These are phyloP conservation scores for Ogataea naganishii DNA, from an alignment of 805 yeast species.

Conservation along the genomic window DNA sequence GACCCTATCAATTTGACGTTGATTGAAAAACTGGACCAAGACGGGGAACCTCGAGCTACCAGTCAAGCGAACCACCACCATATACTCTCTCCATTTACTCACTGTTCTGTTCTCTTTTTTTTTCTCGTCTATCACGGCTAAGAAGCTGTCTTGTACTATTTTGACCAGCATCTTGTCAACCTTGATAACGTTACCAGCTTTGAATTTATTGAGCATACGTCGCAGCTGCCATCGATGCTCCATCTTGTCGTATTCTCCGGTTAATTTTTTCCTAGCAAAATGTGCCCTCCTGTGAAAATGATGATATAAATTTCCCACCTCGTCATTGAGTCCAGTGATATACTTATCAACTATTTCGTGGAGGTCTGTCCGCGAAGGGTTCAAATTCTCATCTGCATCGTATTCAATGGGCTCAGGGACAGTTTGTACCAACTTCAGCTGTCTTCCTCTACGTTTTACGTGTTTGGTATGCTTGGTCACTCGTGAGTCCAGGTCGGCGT, in stretches of 20 bases:
- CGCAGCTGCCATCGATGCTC: constrained; percentile 15
- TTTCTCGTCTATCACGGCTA: constrained; percentile 26
- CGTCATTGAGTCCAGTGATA: constrained; percentile 10
- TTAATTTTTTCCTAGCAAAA: constrained; percentile 12
- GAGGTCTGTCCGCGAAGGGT: too few relatives aligned
- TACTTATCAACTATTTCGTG: constrained; percentile 5
- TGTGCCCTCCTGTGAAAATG: constrained; percentile 16
- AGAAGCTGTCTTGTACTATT: constrained; percentile 24
- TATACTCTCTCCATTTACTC: constrained; percentile 76
- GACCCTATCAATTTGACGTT: constrained; percentile 23
- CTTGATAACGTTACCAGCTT: constrained; percentile 55
- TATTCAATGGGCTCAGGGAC: too few relatives aligned
- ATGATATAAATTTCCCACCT: constrained; percentile 10
- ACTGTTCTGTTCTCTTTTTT: constrained; percentile 36
- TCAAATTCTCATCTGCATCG: too few relatives aligned
- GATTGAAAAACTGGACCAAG: constrained; percentile 52
- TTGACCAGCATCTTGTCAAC: constrained; percentile 63
- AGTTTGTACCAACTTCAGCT: too few relatives aligned
- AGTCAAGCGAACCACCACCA: constrained; percentile 63
- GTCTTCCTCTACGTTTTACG: too few relatives aligned
- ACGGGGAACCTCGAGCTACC: constrained; percentile 44
- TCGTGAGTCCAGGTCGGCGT: constrained; percentile 6
- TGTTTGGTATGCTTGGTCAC: too few relatives aligned
- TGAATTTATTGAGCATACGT: constrained; percentile 23
- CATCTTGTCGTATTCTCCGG: constrained; percentile 8